Evolutionary conservation across 139 green algal species (phyloP).

Genomic region (Picochlorum sp.): DNA sequence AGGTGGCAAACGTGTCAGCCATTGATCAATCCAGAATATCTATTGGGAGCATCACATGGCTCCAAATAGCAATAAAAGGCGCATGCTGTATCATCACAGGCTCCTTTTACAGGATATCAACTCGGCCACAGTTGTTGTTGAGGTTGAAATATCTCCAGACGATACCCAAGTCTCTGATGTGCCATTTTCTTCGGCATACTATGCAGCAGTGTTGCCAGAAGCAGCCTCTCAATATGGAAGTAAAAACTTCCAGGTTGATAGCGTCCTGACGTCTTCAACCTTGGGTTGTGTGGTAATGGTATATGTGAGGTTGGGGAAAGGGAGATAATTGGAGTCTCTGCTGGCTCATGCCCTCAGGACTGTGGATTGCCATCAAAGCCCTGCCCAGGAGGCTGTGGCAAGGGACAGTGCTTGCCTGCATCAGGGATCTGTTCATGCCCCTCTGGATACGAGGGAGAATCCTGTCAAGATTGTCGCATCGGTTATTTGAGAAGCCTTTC

Average conservation of each 20-base stretch:
- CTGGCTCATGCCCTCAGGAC: conserved; percentile 39
- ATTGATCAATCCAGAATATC: conserved; percentile 1
- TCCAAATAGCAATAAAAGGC: not conserved
- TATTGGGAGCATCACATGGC: not conserved
- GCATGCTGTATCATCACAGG: not conserved
- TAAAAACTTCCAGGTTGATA: not conserved
- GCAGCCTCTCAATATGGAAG: too few relatives aligned
- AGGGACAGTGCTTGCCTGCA: conserved; percentile 17
- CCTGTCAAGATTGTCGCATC: conserved; percentile 25
- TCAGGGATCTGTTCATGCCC: conserved; percentile 36
- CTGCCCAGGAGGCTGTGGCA: conserved; percentile 23
- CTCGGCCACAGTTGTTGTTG: not conserved
- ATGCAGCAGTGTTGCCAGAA: not conserved
- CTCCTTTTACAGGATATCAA: not conserved
- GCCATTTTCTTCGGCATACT: conserved; percentile 2
- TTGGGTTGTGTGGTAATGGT: conserved; percentile 38
- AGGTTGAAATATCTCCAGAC: not conserved
- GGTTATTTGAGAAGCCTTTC: conserved; percentile 16
- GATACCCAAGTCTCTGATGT: not conserved
- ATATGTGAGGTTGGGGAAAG: conserved; percentile 47
- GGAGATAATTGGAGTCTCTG: conserved; percentile 4
- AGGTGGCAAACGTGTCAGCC: not conserved
- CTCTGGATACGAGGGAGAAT: conserved; percentile 18
- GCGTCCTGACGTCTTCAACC: conserved; percentile 10
- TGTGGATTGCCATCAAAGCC: conserved; percentile 30